These are phyloP conservation scores for Zygosaccharomyces sapae DNA, from an alignment of 1,139 yeast species.

Conservation along the genomic window DNA sequence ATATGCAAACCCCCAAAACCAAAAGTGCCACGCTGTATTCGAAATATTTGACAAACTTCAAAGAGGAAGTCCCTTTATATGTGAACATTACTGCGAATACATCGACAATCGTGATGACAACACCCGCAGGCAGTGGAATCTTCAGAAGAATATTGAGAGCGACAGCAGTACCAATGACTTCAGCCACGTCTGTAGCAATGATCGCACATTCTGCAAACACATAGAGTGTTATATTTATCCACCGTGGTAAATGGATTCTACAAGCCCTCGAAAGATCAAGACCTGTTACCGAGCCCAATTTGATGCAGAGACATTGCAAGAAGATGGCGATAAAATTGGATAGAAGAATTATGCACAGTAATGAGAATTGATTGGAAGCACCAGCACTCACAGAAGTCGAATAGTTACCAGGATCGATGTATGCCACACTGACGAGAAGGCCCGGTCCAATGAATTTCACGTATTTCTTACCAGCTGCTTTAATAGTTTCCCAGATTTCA, in stretches of 20 bases:
- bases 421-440: slow-evolving; percentile 69
- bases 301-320: slow-evolving; percentile 66
- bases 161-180: slow-evolving; percentile 83
- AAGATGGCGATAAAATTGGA: slow-evolving; percentile 73
- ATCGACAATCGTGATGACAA: slow-evolving; percentile 64
- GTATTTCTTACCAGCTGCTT: slow-evolving; percentile 42
- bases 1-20: slow-evolving; percentile 65
- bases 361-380: slow-evolving; percentile 58
- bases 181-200: slow-evolving; percentile 81
- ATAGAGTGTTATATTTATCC: slow-evolving; percentile 57
- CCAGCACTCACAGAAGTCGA: slow-evolving; percentile 79
- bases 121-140: slow-evolving; percentile 77
- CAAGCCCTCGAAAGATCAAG: slow-evolving; percentile 70
- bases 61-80: slow-evolving; percentile 60
- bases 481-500: neutral
- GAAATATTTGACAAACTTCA: slow-evolving; percentile 58
- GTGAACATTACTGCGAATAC: slow-evolving; percentile 72
- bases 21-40: slow-evolving; percentile 63
- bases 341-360: slow-evolving; percentile 60
- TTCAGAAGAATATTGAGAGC: slow-evolving; percentile 66
- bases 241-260: slow-evolving; percentile 55
- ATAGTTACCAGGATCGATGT: slow-evolving; percentile 84
- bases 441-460: slow-evolving; percentile 72
- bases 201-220: slow-evolving; percentile 74
- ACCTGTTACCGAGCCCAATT: slow-evolving; percentile 78